These are phyloP conservation scores for Fusarium sp. DNA, from an alignment of 2,329 filamentous ascomycete species.

Conservation along the genomic window DNA sequence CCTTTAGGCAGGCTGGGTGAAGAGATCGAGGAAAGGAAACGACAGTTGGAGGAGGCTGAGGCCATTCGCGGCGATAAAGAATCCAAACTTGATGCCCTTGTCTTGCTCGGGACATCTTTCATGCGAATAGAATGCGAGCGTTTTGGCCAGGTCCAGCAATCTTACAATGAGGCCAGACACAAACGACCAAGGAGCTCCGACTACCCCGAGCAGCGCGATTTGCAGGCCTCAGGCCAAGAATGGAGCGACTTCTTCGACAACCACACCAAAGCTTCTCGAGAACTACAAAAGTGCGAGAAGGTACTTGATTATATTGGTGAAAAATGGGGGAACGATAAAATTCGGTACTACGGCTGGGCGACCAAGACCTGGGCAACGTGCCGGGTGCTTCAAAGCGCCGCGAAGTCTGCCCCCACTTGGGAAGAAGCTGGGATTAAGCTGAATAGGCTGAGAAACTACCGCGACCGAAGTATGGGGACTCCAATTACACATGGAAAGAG, in stretches of 20 bases:
- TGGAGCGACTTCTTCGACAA: neutral
- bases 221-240: neutral
- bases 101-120: neutral
- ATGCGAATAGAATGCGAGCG: neutral
- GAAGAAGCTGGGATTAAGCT: neutral
- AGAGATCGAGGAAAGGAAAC: neutral
- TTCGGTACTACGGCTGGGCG: neutral
- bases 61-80: neutral
- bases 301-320: neutral
- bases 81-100: neutral
- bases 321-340: neutral
- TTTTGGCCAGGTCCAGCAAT: neutral
- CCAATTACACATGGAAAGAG: neutral
- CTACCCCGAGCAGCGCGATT: neutral
- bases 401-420: neutral
- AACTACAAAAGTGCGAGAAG: neutral
- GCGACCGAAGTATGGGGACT: neutral
- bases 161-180: neutral
- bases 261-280: neutral
- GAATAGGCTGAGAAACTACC: neutral
- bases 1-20: neutral
- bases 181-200: neutral
- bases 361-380: neutral
- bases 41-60: neutral
- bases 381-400: neutral